Evolutionary conservation across 345 rosid species (phyloP), one percentile per base, ranked within the genome.

Genomic region (Moricandia arvensis): DNA sequence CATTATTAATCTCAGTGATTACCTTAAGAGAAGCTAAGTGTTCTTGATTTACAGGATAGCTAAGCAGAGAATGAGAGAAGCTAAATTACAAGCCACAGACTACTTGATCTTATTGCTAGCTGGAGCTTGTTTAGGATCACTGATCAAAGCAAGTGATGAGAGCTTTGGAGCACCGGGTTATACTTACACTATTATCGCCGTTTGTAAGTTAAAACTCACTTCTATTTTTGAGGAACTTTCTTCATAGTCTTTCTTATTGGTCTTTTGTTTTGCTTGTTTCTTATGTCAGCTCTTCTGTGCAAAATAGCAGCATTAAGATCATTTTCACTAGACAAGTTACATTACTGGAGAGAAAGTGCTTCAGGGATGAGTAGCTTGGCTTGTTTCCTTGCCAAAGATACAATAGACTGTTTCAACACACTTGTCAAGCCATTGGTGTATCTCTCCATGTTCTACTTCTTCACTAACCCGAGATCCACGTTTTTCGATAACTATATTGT

Each of bases 281-380:
- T 69, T 13, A 55, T 84, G 80, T 43, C 90, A 95, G 99, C 97
- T 66, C 97, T 95, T 66, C 87, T 95, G 18, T 89, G 97, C 88
- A 86, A 92, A 80, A 90, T 92, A 69, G 84, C 99, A 8, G 96
- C 97, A 45, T 82, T 95, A 87, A 86, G 99, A 81, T 82, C 99
- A 6, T 89, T 92, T 78, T 88, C 99, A 60, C 86, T 85, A 33
- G 97, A 92, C 62, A 95, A 92, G 80, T 75, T 95, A 77, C 97
- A 95, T 71, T 84, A 91, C 79, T 89, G 97, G 99, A 87, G 99
- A 78, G 99, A 92, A 80, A 92, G 91, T 72, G 84, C 93, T 13
- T 86, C 97, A 0, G 97, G 99, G 68, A 89, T 92, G 90, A 95
- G 93, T 83, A 95, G 89, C 83, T 82, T 85, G 54, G 99, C 99